These are phyloP conservation scores for Glaciozyma antarctica DNA, from an alignment of 768 basidiomycete genomes.

Conservation along the genomic window DNA sequence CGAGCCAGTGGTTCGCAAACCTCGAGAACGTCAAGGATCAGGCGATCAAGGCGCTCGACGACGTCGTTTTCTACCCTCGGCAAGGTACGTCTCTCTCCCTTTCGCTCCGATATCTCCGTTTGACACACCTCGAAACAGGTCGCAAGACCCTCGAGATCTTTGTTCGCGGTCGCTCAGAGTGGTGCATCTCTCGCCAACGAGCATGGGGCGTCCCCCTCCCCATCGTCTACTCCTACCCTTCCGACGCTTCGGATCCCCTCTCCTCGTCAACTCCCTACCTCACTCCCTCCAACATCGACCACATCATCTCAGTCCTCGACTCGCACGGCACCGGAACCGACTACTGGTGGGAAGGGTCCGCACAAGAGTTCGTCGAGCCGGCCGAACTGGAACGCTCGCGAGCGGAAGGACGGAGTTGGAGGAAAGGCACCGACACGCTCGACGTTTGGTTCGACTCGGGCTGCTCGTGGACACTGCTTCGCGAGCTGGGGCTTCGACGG, in stretches of 20 bases:
- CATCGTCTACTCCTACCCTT: constrained; percentile 50
- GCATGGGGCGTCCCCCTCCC: constrained; percentile 98
- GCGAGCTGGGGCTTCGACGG: constrained; percentile 20
- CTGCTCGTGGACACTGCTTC: constrained; percentile 80
- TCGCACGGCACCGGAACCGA: constrained; percentile 62
- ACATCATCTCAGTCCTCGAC: constrained; percentile 68
- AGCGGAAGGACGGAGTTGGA: constrained; percentile 47
- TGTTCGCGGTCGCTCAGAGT: constrained; percentile 79
- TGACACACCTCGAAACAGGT: constrained; percentile 46
- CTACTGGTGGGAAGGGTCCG: constrained; percentile 87
- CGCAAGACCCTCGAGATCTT: constrained; percentile 80
- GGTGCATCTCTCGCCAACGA: constrained; percentile 97
- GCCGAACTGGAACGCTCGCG: constrained; percentile 47
- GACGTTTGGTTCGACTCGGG: constrained; percentile 99
- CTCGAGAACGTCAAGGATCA: constrained; percentile 69
- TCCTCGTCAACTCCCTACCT: constrained; percentile 47
- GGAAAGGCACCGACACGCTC: constrained; percentile 87
- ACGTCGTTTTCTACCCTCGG: constrained; percentile 66
- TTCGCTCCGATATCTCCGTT: not conserved
- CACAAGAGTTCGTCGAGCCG: constrained; percentile 65
- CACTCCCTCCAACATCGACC: constrained; percentile 53
- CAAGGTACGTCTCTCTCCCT: constrained; percentile 48
- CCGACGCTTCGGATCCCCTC: not conserved
- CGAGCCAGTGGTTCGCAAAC: constrained; percentile 96
- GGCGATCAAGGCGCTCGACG: constrained; percentile 59